These are phyloP conservation scores for Cordia subcordata DNA, from an alignment of 257 asterid genomes.

Conservation along the genomic window DNA sequence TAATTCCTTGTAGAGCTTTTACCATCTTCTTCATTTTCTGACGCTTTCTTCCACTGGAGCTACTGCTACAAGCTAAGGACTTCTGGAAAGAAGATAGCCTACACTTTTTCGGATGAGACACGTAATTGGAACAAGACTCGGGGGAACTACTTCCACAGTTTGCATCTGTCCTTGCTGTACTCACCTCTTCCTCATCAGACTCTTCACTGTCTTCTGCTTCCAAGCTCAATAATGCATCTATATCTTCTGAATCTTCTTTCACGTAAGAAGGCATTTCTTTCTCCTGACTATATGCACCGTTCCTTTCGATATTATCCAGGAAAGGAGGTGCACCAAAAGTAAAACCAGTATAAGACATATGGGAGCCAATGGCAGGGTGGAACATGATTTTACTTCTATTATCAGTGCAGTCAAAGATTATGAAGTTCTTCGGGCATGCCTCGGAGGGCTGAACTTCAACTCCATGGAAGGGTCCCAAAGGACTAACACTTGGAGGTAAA, in stretches of 20 bases:
- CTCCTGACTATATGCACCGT: conserved; percentile 22
- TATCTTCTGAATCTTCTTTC: conserved; percentile 71
- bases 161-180: conserved; percentile 67
- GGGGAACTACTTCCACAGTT: conserved; percentile 46
- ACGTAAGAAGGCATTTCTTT: conserved; percentile 26
- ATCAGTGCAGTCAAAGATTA: conserved; percentile 59
- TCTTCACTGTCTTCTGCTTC: conserved; percentile 47
- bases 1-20: conserved; percentile 53
- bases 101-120: conserved; percentile 34
- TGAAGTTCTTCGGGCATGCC: conserved; percentile 64
- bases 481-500: conserved; percentile 25
- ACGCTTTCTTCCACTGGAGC: conserved; percentile 36
- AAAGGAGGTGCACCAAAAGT: conserved; percentile 23
- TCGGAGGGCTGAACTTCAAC: conserved; percentile 49
- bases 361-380: conserved; percentile 56
- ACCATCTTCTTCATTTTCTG: conserved; percentile 59
- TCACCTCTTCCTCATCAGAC: conserved; percentile 56
- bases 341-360: conserved; percentile 31
- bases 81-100: conserved; percentile 22
- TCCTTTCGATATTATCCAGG: conserved; percentile 14
- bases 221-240: conserved; percentile 62
- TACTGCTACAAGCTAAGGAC: conserved; percentile 21
- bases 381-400: conserved; percentile 56
- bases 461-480: conserved; percentile 29
- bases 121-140: conserved; percentile 62